Conservation (phyloP, 306 rosid species). For the Medicago truncatula region MtrunA17r5.0-ANR NC_053043.1:1893501-1894000, state of each 20-base stretch:
- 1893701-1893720: slow-evolving; percentile 58
- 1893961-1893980: slow-evolving; percentile 58
- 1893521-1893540: slow-evolving; percentile 98
- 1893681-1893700: slow-evolving; percentile 74
- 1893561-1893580: slow-evolving; percentile 96
- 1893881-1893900: slow-evolving; percentile 83
- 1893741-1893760: slow-evolving; percentile 87
- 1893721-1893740: slow-evolving; percentile 85
- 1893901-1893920: slow-evolving; percentile 45
- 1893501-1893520: slow-evolving; percentile 91
- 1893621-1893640: slow-evolving; percentile 99
- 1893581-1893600: slow-evolving; percentile 90
- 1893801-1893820: slow-evolving; percentile 91
- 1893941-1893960: slow-evolving; percentile 49
- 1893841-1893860: slow-evolving; percentile 83
- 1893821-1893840: slow-evolving; percentile 94
- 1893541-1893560: slow-evolving; percentile 91
- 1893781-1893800: slow-evolving; percentile 94
- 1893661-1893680: slow-evolving; percentile 74
- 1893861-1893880: slow-evolving; percentile 78
- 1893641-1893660: slow-evolving; percentile 93
- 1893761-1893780: slow-evolving; percentile 99
- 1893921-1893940: slow-evolving; percentile 68
- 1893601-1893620: slow-evolving; percentile 98
- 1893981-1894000: slow-evolving; percentile 68